These are phyloP conservation scores for Cladosporium cucumerinum DNA, from an alignment of 2,329 filamentous ascomycete genomes.

Conservation along the genomic window DNA sequence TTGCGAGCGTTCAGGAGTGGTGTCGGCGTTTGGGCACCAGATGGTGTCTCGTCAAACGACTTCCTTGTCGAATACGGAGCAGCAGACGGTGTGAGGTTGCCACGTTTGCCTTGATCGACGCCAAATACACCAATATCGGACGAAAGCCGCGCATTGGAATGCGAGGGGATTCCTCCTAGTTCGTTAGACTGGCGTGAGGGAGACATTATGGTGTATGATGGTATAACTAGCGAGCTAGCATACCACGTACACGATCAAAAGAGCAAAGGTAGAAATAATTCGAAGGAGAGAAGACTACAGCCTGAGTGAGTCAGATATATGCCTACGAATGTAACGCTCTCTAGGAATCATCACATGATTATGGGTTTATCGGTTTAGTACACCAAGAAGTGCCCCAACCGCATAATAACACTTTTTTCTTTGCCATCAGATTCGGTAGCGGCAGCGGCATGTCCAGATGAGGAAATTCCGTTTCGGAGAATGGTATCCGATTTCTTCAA, in stretches of 20 bases:
- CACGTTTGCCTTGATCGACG: neutral
- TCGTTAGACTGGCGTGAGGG: neutral
- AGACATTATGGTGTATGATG: neutral
- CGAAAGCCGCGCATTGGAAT: neutral
- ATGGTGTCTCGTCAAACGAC: conserved; percentile 12
- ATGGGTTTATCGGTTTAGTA: neutral
- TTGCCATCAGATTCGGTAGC: neutral
- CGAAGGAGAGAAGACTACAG: neutral
- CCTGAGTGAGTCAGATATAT: neutral
- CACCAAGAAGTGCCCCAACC: neutral
- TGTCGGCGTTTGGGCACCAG: conserved; percentile 15
- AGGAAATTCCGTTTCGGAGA: neutral
- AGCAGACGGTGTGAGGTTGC: neutral
- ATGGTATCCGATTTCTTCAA: neutral
- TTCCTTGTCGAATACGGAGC: conserved; percentile 5
- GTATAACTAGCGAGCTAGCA: neutral
- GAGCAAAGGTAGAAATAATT: neutral
- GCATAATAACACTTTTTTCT: neutral
- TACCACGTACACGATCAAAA: neutral
- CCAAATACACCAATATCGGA: conserved; percentile 8
- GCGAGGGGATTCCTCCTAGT: neutral
- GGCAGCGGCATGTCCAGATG: neutral
- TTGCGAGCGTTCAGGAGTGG: conserved; percentile 4
- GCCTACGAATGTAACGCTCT: neutral
- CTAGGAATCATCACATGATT: neutral